Evolutionary conservation across 768 basidiomycete genomes (phyloP).

Genomic region (Boletus sp.): DNA sequence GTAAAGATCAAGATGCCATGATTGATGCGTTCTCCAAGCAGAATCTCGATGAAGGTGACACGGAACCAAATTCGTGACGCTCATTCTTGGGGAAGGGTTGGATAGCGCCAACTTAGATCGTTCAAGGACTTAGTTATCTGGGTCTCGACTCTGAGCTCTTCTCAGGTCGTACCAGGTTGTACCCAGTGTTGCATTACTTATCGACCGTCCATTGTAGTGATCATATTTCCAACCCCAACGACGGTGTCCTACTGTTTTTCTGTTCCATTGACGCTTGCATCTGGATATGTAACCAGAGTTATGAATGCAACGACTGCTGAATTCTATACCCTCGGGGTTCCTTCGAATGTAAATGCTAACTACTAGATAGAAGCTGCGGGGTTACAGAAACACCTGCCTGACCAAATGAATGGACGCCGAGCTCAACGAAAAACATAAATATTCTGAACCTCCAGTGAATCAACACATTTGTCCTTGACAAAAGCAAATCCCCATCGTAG

Average conservation of each 20-base stretch:
- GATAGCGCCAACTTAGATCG: constrained; percentile 10
- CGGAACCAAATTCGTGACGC: constrained; percentile 27
- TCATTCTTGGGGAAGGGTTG: neutral
- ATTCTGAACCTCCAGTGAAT: constrained; percentile 2
- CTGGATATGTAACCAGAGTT: constrained; percentile 8
- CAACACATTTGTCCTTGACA: neutral
- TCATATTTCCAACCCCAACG: constrained; percentile 12
- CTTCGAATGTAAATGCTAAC: neutral
- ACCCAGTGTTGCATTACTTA: constrained; percentile 25
- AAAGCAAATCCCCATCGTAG: neutral
- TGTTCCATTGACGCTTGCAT: constrained; percentile 1
- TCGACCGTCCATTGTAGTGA: constrained; percentile 19
- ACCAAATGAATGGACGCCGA: constrained; percentile 4
- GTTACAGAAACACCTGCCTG: neutral
- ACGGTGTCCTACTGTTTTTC: constrained; percentile 3
- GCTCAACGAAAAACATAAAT: constrained; percentile 6
- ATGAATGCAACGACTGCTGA: constrained; percentile 3
- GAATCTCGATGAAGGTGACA: constrained; percentile 34
- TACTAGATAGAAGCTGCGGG: neutral
- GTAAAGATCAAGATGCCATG: constrained; percentile 83
- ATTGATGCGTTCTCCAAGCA: constrained; percentile 72
- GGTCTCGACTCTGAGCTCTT: constrained; percentile 2
- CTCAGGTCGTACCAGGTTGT: constrained; percentile 7
- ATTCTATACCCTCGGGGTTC: neutral
- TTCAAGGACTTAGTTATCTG: constrained; percentile 12